A percentile compares a stretch with the other conserved stretches of the same genome.
Evolutionary conservation across 2,329 filamentous ascomycete species (phyloP).

Genomic region (Emmonsiellopsis sp.): DNA sequence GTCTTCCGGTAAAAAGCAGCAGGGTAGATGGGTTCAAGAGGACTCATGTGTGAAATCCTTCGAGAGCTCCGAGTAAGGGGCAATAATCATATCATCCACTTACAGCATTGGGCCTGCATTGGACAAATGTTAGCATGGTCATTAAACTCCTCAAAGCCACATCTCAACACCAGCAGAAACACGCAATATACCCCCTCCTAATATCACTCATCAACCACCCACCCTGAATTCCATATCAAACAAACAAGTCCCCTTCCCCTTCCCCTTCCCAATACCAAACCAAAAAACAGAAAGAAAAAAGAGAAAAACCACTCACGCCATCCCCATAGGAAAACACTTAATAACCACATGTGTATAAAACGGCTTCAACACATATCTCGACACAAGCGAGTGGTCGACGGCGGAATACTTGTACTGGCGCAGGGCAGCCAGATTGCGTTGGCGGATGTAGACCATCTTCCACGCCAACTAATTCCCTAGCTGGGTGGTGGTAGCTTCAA

Average conservation of each 20-base stretch:
- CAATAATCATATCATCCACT: too few relatives aligned
- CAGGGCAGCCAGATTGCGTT: slow-evolving; percentile 78
- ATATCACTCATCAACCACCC: too few relatives aligned
- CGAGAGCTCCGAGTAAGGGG: too few relatives aligned
- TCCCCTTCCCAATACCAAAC: background rate
- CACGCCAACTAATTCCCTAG: too few relatives aligned
- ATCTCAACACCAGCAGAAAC: too few relatives aligned
- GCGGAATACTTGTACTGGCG: slow-evolving; percentile 92
- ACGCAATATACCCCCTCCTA: too few relatives aligned
- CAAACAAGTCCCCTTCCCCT: too few relatives aligned
- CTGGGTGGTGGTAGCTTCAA: too few relatives aligned
- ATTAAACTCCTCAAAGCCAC: background rate
- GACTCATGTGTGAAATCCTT: background rate
- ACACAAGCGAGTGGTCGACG: slow-evolving; percentile 82
- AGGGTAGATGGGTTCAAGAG: too few relatives aligned
- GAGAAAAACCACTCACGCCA: slow-evolving; percentile 57
- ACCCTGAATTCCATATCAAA: too few relatives aligned
- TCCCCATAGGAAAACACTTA: slow-evolving; percentile 86
- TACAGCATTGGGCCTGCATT: slow-evolving; percentile 47
- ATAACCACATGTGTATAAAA: slow-evolving; percentile 96
- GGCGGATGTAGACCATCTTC: slow-evolving; percentile 90
- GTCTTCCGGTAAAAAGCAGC: background rate
- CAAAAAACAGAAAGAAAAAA: background rate
- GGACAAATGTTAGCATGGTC: background rate
- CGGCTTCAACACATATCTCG: slow-evolving; percentile 90